These are phyloP conservation scores for Oenanthe javanica DNA, from an alignment of 140 eudicot genomes.

Conservation along the genomic window DNA sequence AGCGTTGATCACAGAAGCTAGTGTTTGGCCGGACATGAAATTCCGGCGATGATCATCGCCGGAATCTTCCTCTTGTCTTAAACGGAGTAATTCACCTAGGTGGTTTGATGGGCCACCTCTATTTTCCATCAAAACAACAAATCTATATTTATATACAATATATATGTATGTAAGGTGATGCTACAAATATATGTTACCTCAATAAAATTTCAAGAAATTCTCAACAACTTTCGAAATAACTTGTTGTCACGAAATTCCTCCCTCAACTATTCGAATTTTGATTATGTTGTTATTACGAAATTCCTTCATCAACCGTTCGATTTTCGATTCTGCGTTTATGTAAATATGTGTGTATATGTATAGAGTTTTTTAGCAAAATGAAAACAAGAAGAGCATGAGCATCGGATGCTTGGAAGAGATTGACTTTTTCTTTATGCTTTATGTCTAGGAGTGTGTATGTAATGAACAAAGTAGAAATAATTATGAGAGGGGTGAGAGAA, in stretches of 20 bases:
- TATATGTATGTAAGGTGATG: no score
- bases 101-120: slow-evolving; percentile 8
- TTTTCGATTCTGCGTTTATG: neutral
- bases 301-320: no score
- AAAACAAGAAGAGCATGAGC: neutral
- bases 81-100: slow-evolving; percentile 3
- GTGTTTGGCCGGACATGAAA: neutral
- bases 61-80: slow-evolving; percentile 4
- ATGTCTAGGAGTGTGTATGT: neutral
- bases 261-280: no score
- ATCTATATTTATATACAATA: neutral
- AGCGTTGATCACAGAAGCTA: neutral
- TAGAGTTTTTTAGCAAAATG: neutral
- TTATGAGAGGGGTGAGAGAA: neutral
- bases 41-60: neutral
- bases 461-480: neutral
- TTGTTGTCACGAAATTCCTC: no score
- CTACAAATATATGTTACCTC: no score
- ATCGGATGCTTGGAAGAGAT: neutral
- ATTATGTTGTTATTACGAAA: no score
- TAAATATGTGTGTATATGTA: neutral
- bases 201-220: no score
- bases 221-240: no score
- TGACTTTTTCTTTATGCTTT: slow-evolving; percentile 2
- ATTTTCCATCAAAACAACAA: neutral